Evolutionary conservation across 202 grass and related monocot species (phyloP).

Genomic region (Hordeum pubiflorum): DNA sequence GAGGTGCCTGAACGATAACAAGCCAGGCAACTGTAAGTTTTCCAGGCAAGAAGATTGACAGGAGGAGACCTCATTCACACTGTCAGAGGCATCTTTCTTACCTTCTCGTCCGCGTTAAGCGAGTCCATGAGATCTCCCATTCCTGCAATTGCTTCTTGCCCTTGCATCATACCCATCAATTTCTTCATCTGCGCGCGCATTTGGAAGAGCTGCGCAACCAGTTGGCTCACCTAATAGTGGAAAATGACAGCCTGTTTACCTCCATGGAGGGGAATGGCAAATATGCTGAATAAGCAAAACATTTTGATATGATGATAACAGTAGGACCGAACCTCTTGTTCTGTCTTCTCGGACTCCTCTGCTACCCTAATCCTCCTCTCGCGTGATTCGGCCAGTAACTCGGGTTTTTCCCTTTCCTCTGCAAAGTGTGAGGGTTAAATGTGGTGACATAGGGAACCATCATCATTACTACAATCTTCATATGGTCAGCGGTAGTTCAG

Average conservation of each 20-base stretch:
- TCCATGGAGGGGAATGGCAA: neutral
- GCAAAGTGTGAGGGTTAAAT: conserved; percentile 1
- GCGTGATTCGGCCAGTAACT: conserved; percentile 75
- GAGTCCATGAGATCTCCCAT: conserved; percentile 80
- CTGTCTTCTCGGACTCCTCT: conserved; percentile 58
- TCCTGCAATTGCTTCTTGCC: conserved; percentile 71
- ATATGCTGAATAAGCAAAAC: neutral
- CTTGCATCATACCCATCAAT: conserved; percentile 81
- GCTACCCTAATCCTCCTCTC: conserved; percentile 68
- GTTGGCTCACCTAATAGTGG: conserved; percentile 66
- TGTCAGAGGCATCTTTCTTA: neutral
- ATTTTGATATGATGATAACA: neutral
- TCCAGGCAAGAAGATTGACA: neutral
- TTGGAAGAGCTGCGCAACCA: conserved; percentile 79
- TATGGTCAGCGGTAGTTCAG: neutral
- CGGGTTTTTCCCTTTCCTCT: conserved; percentile 83
- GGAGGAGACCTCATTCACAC: neutral
- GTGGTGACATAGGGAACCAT: neutral
- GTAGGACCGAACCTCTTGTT: conserved; percentile 51
- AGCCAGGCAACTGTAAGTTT: neutral
- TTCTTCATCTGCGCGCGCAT: conserved; percentile 88
- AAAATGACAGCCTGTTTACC: conserved; percentile 2
- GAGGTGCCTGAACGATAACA: conserved; percentile 58
- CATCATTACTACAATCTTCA: neutral
- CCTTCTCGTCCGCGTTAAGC: conserved; percentile 72